Conservation (phyloP, 345 rosid species). For the Stellera chamaejasme region DNA sequence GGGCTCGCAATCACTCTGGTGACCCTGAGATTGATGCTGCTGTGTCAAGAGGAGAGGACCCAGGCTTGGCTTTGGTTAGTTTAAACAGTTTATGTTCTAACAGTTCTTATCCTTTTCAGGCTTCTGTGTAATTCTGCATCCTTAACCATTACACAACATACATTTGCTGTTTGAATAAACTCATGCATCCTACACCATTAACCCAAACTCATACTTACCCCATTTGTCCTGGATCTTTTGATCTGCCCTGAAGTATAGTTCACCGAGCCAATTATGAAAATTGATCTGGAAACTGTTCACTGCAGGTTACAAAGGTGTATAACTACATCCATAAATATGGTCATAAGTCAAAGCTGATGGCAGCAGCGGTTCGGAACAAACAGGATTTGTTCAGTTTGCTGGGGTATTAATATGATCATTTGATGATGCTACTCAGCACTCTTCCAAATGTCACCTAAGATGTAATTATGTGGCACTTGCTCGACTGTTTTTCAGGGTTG, state of each 20-base stretch:
- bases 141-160: no score
- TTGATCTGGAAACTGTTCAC: neutral
- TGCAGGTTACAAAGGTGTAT: slow-evolving; percentile 59
- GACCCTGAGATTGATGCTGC: slow-evolving; percentile 89
- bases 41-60: slow-evolving; percentile 74
- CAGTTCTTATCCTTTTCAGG: neutral
- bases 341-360: slow-evolving; percentile 89
- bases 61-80: slow-evolving; percentile 88
- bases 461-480: slow-evolving; percentile 5
- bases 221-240: no score
- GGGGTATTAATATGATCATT: slow-evolving; percentile 38
- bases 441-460: slow-evolving; percentile 5
- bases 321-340: slow-evolving; percentile 94
- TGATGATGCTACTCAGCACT: neutral
- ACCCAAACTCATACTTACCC: no score
- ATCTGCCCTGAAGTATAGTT: no score
- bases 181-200: no score
- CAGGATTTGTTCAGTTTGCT: slow-evolving; percentile 89
- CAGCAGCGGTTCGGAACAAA: slow-evolving; percentile 97
- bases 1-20: slow-evolving; percentile 90
- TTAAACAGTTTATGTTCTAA: neutral
- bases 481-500: slow-evolving; percentile 49
- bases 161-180: no score
- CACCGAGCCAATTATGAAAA: no score
- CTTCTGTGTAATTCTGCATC: neutral